Evolutionary conservation across 1,139 yeast genomes (phyloP).

Genomic region (Maudiozyma humilis): DNA sequence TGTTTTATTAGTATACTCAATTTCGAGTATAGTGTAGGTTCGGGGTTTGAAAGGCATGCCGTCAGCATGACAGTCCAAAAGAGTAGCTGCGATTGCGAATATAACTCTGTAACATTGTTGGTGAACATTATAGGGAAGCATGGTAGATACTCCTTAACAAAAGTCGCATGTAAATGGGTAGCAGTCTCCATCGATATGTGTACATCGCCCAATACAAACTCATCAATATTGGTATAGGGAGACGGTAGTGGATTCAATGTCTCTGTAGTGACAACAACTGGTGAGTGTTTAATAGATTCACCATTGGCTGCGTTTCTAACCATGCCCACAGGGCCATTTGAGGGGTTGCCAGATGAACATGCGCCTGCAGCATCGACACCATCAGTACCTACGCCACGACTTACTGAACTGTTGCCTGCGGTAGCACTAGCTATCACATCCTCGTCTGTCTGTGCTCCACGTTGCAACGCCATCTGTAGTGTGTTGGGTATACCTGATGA

Average conservation of each 20-base stretch:
- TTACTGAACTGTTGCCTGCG: constrained; percentile 3
- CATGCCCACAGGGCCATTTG: background rate
- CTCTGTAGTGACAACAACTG: constrained; percentile 25
- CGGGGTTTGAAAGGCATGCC: constrained; percentile 80
- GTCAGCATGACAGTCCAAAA: constrained; percentile 90
- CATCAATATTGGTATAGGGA: constrained; percentile 36
- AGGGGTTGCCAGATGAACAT: too few relatives aligned
- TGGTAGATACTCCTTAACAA: constrained; percentile 61
- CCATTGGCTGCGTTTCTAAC: background rate
- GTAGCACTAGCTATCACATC: constrained; percentile 2
- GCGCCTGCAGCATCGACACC: background rate
- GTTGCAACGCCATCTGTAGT: constrained; percentile 32
- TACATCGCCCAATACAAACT: constrained; percentile 70
- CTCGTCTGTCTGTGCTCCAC: constrained; percentile 7
- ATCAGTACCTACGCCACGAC: background rate
- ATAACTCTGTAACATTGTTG: constrained; percentile 64
- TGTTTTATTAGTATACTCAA: constrained; percentile 75
- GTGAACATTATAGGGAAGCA: constrained; percentile 73
- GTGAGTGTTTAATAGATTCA: constrained; percentile 8
- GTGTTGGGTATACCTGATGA: constrained; percentile 31
- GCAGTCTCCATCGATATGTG: constrained; percentile 60
- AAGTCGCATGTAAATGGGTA: constrained; percentile 58
- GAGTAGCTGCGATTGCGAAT: constrained; percentile 71
- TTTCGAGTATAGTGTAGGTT: constrained; percentile 70
- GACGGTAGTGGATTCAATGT: constrained; percentile 28